Evolutionary conservation across 495 filamentous ascomycete genomes (phyloP), one percentile per base, ranked within the genome.

Genomic region (Aspergillus indologenus): DNA sequence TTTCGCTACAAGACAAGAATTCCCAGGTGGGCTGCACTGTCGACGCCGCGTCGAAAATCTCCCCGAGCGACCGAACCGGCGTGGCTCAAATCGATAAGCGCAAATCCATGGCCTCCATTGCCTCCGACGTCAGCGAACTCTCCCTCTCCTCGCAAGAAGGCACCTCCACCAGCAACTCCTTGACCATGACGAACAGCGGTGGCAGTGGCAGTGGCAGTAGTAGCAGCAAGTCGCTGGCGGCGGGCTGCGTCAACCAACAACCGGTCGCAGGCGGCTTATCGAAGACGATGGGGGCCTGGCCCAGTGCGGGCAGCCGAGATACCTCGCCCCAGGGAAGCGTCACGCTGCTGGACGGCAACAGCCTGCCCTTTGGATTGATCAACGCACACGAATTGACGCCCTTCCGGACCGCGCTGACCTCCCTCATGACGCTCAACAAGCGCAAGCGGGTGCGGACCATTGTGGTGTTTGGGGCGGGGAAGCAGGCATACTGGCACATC

Each of bases 401-500:
- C 9, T 98, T 96, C 75, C 90, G 94, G 58, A 98, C 94, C 3
- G 93, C 94, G 1, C 81, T 98, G 31, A 87, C 88, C 0, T 86
- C 90, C 1, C 82, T 87, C 20, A 84, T 90, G 67, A 79, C 96
- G 0, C 82, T 97, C 49, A 81, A 79, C 52, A 86, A 84, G 62
- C 89, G 94, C 52, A 73, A 79, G 45, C 74, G 79, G 48, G 84
- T 93, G 26, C 84, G 86, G 62, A 90, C 86, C 12, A 61, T 96
- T 2, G 82, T 86, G 24, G 87, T 96, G 52, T 97, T 98, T 68
- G 94, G 93, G n/a, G 85, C 88, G 14, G 93, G 93, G 21, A 83
- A 86, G 60, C 92, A 96, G 73, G 94, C 94, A 12, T 91, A 90
- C 71, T 98, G 93, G 93, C 92, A 96, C 71, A 84, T 92, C 53